phyloP scores from a whole-genome alignment of 1,284 basidiomycete genomes.

The Coniophora puteana region DNA sequence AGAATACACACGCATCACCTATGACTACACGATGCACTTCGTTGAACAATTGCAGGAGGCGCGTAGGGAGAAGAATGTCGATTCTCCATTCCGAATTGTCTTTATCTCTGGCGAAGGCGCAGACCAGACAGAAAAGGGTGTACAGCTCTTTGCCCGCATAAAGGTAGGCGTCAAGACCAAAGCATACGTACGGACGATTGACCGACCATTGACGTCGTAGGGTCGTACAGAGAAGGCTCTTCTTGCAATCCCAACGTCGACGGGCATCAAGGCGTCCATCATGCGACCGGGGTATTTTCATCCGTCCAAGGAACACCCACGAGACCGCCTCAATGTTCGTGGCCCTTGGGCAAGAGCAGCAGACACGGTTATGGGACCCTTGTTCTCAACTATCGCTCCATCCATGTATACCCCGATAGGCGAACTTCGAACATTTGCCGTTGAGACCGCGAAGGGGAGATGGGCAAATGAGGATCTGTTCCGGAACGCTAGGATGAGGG shows the following conservation, averaged over 20 bases:
- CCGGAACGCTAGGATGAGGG: slow-evolving; percentile 20
- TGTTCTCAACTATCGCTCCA: slow-evolving; percentile 12
- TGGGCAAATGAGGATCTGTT: slow-evolving; percentile 23
- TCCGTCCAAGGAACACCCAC: slow-evolving; percentile 10
- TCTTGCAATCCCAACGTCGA: slow-evolving; percentile 3
- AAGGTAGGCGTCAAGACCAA: slow-evolving; percentile 10
- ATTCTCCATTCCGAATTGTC: slow-evolving; percentile 11
- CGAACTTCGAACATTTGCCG: slow-evolving; percentile 21
- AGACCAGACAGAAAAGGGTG: slow-evolving; percentile 11
- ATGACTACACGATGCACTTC: slow-evolving; percentile 31
- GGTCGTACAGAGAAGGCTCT: slow-evolving; percentile 11
- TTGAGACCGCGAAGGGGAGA: slow-evolving; percentile 28
- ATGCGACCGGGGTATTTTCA: slow-evolving; percentile 16
- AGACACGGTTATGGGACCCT: slow-evolving; percentile 6
- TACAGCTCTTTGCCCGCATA: slow-evolving; percentile 7
- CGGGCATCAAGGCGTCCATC: slow-evolving; percentile 11
- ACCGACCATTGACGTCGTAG: neutral
- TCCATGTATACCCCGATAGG: slow-evolving; percentile 17
- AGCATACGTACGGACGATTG: neutral
- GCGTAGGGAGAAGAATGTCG: neutral
- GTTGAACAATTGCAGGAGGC: slow-evolving; percentile 28
- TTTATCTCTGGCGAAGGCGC: slow-evolving; percentile 15
- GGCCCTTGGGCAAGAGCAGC: neutral
- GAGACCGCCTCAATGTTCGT: slow-evolving; percentile 9
- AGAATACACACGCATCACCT: slow-evolving; percentile 34